A percentile compares a stretch with the other conserved stretches of the same genome.
Evolutionary conservation across 257 asterid genomes (phyloP).

Genomic region (Leonotis leonurus): DNA sequence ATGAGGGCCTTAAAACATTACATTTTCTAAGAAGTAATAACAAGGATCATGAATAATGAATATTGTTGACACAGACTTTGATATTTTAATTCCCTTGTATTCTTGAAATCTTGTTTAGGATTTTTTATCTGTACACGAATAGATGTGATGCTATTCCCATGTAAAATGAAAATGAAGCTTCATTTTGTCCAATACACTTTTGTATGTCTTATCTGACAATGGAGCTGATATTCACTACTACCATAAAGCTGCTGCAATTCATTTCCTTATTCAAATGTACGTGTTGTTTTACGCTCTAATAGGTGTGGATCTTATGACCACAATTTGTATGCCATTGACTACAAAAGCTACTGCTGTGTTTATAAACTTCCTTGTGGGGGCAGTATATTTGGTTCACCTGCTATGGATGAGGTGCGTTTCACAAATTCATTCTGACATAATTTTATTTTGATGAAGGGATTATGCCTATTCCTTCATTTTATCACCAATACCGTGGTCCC

Average conservation of each 20-base stretch:
- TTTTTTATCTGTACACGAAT: not conserved
- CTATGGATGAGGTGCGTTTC: slow-evolving; percentile 65
- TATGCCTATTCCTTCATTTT: not conserved
- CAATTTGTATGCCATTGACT: slow-evolving; percentile 79
- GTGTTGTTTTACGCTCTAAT: slow-evolving; percentile 19
- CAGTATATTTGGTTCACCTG: slow-evolving; percentile 89
- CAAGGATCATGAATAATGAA: not conserved
- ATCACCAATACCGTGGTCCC: not conserved
- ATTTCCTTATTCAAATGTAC: slow-evolving; percentile 3
- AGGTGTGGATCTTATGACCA: slow-evolving; percentile 99
- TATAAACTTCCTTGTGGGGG: slow-evolving; percentile 74
- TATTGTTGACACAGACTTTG: not conserved
- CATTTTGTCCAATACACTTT: not conserved
- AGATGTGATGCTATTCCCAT: not conserved
- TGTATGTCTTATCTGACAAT: not conserved
- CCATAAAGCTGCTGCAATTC: slow-evolving; percentile 9
- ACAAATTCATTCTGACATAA: slow-evolving; percentile 3
- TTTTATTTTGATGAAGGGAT: not conserved
- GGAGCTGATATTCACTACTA: not conserved
- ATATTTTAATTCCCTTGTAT: slow-evolving; percentile 1
- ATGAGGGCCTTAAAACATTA: not conserved
- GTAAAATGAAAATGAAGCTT: not conserved
- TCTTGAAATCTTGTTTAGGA: not conserved
- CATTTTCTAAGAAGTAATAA: not conserved
- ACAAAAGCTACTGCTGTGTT: slow-evolving; percentile 52